Conservation (phyloP, 1,284 basidiomycete genomes). For the Waitea zeae region DNA sequence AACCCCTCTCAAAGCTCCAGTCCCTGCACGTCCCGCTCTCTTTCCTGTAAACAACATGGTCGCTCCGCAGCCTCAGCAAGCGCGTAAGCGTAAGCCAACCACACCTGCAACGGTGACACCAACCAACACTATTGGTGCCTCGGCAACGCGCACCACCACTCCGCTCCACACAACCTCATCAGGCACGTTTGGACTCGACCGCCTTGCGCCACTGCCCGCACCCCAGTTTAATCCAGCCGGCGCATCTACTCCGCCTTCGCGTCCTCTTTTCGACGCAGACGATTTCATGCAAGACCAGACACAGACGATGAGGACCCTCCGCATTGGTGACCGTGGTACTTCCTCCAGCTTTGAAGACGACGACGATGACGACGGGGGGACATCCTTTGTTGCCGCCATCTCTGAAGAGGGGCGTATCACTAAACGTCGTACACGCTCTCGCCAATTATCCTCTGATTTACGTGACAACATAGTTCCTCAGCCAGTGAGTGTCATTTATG, state of each 20-base stretch:
- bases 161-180: slow-evolving; percentile 16
- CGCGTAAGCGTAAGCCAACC: slow-evolving; percentile 52
- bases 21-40: background rate
- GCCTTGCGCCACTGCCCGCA: slow-evolving; percentile 44
- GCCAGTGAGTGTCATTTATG: slow-evolving; percentile 10
- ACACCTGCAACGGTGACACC: slow-evolving; percentile 17
- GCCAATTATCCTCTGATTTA: slow-evolving; percentile 49
- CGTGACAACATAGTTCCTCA: slow-evolving; percentile 27
- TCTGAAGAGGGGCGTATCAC: slow-evolving; percentile 57
- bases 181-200: slow-evolving; percentile 24
- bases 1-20: background rate
- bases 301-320: slow-evolving; percentile 46
- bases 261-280: slow-evolving; percentile 45
- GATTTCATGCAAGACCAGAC: slow-evolving; percentile 41
- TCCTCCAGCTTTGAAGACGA: slow-evolving; percentile 32
- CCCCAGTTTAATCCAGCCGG: slow-evolving; percentile 31
- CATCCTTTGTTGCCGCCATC: slow-evolving; percentile 43
- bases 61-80: slow-evolving; percentile 8
- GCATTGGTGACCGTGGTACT: slow-evolving; percentile 35
- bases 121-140: slow-evolving; percentile 7
- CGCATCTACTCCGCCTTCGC: slow-evolving; percentile 23
- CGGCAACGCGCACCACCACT: slow-evolving; percentile 14
- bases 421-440: slow-evolving; percentile 50
- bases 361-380: slow-evolving; percentile 24
- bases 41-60: background rate